These are phyloP conservation scores for Carex arenaria DNA, from an alignment of 202 grass and related monocot genomes.

Conservation along the genomic window DNA sequence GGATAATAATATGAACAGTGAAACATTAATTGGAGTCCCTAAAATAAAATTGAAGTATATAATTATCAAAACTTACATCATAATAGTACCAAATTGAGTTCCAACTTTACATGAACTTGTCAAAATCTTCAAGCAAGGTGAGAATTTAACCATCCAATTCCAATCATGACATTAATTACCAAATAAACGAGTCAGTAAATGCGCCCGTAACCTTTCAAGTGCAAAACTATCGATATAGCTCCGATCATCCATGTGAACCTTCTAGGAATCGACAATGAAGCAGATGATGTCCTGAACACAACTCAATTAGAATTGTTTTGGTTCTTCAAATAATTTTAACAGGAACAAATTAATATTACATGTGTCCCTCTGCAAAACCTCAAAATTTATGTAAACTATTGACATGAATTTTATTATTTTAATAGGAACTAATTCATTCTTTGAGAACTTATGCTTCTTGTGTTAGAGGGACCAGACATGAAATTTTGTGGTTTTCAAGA, in stretches of 20 bases:
- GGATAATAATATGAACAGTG: not conserved
- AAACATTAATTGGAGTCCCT: not conserved
- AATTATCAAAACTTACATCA: slow-evolving; percentile 2
- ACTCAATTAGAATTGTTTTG: not conserved
- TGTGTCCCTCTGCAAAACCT: not conserved
- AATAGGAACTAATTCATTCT: not conserved
- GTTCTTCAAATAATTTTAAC: not conserved
- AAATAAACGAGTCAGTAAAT: not conserved
- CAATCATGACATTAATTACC: slow-evolving; percentile 1
- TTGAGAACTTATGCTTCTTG: not conserved
- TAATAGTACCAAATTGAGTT: slow-evolving; percentile 13
- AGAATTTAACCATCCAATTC: not conserved
- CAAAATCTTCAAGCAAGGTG: not conserved
- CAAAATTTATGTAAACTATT: not conserved
- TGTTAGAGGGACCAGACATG: not conserved
- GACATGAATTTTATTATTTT: not conserved
- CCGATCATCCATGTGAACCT: not conserved
- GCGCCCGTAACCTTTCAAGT: slow-evolving; percentile 3
- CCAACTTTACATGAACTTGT: slow-evolving; percentile 13
- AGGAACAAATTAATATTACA: not conserved
- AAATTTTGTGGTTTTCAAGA: not conserved
- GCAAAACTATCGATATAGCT: slow-evolving; percentile 7
- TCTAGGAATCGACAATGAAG: not conserved
- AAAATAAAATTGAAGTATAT: not conserved
- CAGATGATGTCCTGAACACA: slow-evolving; percentile 28